Conservation (phyloP, 1,139 yeast genomes). For the Yamadazyma siamensis region DNA sequence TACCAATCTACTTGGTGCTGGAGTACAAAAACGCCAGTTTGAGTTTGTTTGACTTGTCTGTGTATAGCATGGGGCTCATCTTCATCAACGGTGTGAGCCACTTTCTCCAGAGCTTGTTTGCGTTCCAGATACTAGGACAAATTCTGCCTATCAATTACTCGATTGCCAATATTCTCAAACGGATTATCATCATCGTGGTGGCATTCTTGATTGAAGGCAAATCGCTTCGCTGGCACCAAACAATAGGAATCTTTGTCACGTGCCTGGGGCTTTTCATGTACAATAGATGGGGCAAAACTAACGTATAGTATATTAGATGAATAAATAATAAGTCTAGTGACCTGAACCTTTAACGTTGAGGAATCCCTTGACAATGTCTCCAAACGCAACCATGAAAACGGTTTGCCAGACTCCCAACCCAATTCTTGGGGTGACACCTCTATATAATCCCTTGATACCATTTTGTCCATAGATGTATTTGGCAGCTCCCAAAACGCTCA, state of each 20-base stretch:
- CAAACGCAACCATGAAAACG: constrained; percentile 98
- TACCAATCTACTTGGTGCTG: constrained; percentile 70
- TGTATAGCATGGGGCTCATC: constrained; percentile 32
- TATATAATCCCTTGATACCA: constrained; percentile 87
- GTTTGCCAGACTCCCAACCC: constrained; percentile 99
- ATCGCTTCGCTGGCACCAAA: constrained; percentile 49
- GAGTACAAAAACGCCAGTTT: constrained; percentile 48
- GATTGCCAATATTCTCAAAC: constrained; percentile 82
- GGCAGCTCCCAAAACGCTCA: constrained; percentile 76
- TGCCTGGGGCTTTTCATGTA: constrained; percentile 60
- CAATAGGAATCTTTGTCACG: constrained; percentile 69
- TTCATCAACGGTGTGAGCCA: constrained; percentile 73
- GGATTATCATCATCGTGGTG: constrained; percentile 79
- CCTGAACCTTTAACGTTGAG: constrained; percentile 44
- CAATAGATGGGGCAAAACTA: constrained; percentile 46
- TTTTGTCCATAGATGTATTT: constrained; percentile 77
- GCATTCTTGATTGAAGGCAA: constrained; percentile 81
- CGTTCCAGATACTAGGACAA: constrained; percentile 84
- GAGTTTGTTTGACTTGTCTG: constrained; percentile 33
- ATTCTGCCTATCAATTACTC: constrained; percentile 88
- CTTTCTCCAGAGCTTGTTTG: constrained; percentile 79
- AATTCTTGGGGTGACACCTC: constrained; percentile 96
- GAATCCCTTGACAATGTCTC: constrained; percentile 66
- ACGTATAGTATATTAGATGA: neutral
- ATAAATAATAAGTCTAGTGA: constrained; percentile 18